Evolutionary conservation across 1,284 basidiomycete species (phyloP).

Genomic region (Trametes sp.): DNA sequence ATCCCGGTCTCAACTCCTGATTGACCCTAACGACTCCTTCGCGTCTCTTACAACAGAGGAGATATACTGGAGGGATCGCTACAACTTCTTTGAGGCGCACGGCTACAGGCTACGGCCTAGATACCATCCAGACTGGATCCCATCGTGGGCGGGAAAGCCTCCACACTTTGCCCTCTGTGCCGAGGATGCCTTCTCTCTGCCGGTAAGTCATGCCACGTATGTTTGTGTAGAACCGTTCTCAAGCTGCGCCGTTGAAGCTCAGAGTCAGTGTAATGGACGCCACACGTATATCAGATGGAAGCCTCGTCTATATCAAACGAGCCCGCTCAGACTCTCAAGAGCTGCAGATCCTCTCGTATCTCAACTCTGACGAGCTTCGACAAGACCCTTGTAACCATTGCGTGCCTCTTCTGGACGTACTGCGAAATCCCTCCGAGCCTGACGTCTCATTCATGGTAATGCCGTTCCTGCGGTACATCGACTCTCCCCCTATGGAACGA

Average conservation of each 20-base stretch:
- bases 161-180: background rate
- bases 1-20: no score
- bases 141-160: constrained; percentile 1
- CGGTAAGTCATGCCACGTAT: background rate
- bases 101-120: constrained; percentile 8
- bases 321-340: constrained; percentile 29
- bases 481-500: constrained; percentile 31
- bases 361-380: constrained; percentile 12
- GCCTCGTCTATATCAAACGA: constrained; percentile 37
- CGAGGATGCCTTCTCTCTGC: background rate
- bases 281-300: constrained; percentile 32
- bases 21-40: background rate
- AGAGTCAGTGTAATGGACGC: constrained; percentile 37
- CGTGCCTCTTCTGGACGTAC: constrained; percentile 41
- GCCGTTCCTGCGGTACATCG: constrained; percentile 37
- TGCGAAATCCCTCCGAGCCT: constrained; percentile 28
- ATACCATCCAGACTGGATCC: constrained; percentile 3
- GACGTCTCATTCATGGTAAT: constrained; percentile 37
- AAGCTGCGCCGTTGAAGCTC: background rate
- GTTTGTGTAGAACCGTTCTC: no score
- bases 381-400: constrained; percentile 40
- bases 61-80: constrained; percentile 5
- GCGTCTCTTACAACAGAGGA: background rate
- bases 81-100: background rate
- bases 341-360: constrained; percentile 12